Conservation (phyloP, 345 rosid species). For the Populus tremula region DNA sequence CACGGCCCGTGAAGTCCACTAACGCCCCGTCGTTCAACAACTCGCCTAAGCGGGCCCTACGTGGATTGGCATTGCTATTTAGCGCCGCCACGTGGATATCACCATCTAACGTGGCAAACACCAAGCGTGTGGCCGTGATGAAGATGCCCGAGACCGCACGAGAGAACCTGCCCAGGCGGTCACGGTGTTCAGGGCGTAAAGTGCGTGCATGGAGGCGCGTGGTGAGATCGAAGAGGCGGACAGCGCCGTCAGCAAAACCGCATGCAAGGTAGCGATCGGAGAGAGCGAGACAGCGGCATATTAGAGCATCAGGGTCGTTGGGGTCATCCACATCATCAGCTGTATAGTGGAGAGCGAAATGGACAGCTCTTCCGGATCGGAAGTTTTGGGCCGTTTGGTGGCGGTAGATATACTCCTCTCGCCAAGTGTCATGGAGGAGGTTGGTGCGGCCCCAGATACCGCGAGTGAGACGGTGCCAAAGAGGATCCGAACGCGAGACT, state of each 20-base stretch:
- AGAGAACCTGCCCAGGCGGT: slow-evolving; percentile 68
- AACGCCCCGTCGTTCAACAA: slow-evolving; percentile 67
- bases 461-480: slow-evolving; percentile 64
- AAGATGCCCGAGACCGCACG: slow-evolving; percentile 75
- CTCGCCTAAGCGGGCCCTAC: slow-evolving; percentile 54
- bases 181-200: slow-evolving; percentile 51
- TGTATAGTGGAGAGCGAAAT: slow-evolving; percentile 51
- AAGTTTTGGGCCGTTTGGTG: slow-evolving; percentile 72
- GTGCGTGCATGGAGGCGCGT: slow-evolving; percentile 60
- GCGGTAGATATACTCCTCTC: slow-evolving; percentile 54
- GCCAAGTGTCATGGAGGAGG: slow-evolving; percentile 58
- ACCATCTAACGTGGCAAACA: slow-evolving; percentile 75
- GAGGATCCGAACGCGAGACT: slow-evolving; percentile 64
- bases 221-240: slow-evolving; percentile 61
- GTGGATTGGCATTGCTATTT: slow-evolving; percentile 32
- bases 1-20: slow-evolving; percentile 74
- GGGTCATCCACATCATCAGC: slow-evolving; percentile 50
- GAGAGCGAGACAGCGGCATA: slow-evolving; percentile 73
- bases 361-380: slow-evolving; percentile 33
- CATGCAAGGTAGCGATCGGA: slow-evolving; percentile 75
- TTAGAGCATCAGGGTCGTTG: slow-evolving; percentile 50
- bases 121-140: slow-evolving; percentile 37
- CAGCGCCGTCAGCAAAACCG: slow-evolving; percentile 84
- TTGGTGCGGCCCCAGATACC: slow-evolving; percentile 57
- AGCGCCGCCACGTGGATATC: slow-evolving; percentile 66